Evolutionary conservation across 2,329 filamentous ascomycete species (phyloP).

Genomic region (Alternaria longipes): DNA sequence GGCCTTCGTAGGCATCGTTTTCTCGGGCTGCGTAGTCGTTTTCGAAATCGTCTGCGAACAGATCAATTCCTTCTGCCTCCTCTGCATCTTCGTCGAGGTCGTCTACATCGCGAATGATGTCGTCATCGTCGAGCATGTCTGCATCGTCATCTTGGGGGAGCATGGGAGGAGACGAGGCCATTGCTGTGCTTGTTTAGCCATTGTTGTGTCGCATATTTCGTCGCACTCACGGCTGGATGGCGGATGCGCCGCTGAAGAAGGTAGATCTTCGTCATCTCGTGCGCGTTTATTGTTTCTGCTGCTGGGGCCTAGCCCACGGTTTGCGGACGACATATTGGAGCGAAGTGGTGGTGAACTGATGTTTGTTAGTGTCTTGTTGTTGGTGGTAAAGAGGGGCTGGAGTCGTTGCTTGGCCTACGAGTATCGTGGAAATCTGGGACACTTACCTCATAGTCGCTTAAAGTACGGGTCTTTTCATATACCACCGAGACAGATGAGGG

Average conservation of each 20-base stretch:
- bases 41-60: constrained; percentile 76
- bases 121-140: constrained; percentile 73
- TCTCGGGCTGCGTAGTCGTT: constrained; percentile 66
- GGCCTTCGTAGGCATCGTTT: constrained; percentile 70
- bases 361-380: constrained; percentile 29
- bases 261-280: constrained; percentile 71
- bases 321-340: constrained; percentile 82
- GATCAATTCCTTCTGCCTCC: constrained; percentile 74
- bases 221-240: constrained; percentile 69
- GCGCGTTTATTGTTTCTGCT: constrained; percentile 71
- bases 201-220: constrained; percentile 11
- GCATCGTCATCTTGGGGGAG: constrained; percentile 76
- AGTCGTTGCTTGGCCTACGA: constrained; percentile 15
- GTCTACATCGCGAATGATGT: constrained; percentile 70
- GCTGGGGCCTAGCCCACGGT: constrained; percentile 70
- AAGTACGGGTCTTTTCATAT: constrained; percentile 9
- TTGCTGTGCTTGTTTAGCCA: constrained; percentile 53
- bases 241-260: constrained; percentile 65
- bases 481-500: not conserved
- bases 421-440: not conserved
- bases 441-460: constrained; percentile 36
- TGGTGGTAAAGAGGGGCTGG: constrained; percentile 31
- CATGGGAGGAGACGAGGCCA: constrained; percentile 69
- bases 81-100: constrained; percentile 75
- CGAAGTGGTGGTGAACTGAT: constrained; percentile 78